Percentiles rank a stretch among this genome's conserved stretches.
These are phyloP conservation scores for Dioscorea alata DNA, from an alignment of 106 monocot species.

Conservation along the genomic window DNA sequence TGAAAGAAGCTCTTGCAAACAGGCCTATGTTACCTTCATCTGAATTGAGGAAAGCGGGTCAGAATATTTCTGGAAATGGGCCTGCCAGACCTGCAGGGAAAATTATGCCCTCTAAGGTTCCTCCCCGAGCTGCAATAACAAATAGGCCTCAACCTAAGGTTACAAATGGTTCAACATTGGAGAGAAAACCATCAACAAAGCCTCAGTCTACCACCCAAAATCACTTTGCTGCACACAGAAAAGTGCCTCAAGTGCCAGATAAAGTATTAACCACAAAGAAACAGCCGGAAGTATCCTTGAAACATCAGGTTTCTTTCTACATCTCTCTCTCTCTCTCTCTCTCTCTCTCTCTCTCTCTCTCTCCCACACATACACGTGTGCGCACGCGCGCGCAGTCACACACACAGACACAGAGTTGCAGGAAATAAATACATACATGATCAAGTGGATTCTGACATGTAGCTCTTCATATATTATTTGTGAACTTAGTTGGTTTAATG, in stretches of 20 bases:
- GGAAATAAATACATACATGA: no score
- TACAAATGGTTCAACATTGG: conserved; percentile 11
- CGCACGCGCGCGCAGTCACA: no score
- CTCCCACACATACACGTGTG: no score
- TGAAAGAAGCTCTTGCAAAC: conserved; percentile 19
- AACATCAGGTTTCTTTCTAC: conserved; percentile 8
- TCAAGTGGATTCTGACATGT: not conserved
- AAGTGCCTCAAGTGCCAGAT: conserved; percentile 8
- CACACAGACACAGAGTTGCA: not conserved
- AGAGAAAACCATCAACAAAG: conserved; percentile 14
- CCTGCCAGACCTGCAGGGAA: conserved; percentile 10
- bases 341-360: no score
- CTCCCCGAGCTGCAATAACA: conserved; percentile 19
- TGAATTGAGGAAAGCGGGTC: conserved; percentile 23
- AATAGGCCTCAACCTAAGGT: conserved; percentile 28
- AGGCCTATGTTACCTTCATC: conserved; percentile 17
- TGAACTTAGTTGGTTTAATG: not conserved
- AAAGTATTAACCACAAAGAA: conserved; percentile 11
- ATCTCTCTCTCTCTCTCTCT: no score
- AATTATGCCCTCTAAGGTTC: conserved; percentile 24
- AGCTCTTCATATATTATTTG: not conserved
- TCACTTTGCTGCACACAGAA: conserved; percentile 17
- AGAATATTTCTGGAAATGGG: conserved; percentile 21
- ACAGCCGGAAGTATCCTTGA: conserved; percentile 21
- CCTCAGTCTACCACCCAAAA: conserved; percentile 16